Evolutionary conservation across 2,329 filamentous ascomycete genomes (phyloP).

Genomic region (Trichoderma gracile): DNA sequence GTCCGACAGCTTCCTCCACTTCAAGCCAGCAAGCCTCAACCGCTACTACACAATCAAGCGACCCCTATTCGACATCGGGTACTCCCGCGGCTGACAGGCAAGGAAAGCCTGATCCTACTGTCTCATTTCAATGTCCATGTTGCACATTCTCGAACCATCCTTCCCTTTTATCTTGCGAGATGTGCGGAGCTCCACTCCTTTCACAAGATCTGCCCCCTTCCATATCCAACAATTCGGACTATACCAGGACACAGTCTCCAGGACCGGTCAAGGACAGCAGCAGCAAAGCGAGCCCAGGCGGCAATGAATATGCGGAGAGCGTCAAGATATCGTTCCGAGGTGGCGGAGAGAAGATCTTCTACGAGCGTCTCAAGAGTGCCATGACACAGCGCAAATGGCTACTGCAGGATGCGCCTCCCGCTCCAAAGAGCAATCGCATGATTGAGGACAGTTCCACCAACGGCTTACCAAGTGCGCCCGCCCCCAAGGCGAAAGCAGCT

Average conservation of each 20-base stretch:
- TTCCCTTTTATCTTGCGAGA: slow-evolving; percentile 81
- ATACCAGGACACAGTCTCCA: slow-evolving; percentile 69
- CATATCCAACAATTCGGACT: slow-evolving; percentile 38
- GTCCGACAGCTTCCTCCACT: slow-evolving; percentile 36
- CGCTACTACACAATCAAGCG: not conserved
- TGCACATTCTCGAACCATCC: slow-evolving; percentile 96
- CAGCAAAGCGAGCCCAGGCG: slow-evolving; percentile 36
- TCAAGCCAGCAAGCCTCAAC: not conserved
- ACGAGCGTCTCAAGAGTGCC: slow-evolving; percentile 82
- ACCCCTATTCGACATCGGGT: not conserved
- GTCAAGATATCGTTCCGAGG: slow-evolving; percentile 90
- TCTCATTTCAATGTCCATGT: slow-evolving; percentile 69
- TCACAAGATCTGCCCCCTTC: slow-evolving; percentile 48
- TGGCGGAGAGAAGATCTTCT: slow-evolving; percentile 87
- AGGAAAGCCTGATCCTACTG: slow-evolving; percentile 27
- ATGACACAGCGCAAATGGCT: slow-evolving; percentile 96
- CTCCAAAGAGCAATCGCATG: slow-evolving; percentile 62
- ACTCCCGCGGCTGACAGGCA: not conserved
- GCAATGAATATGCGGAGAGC: slow-evolving; percentile 64
- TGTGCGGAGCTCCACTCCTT: slow-evolving; percentile 78
- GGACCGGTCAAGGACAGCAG: slow-evolving; percentile 62
- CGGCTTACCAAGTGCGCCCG: slow-evolving; percentile 33
- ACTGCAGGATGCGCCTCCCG: slow-evolving; percentile 82
- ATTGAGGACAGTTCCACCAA: slow-evolving; percentile 41
- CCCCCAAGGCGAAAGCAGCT: slow-evolving; percentile 59